phyloP scores from a whole-genome alignment of 2,329 filamentous ascomycete genomes.

The Nigrospora osmanthi region DNA sequence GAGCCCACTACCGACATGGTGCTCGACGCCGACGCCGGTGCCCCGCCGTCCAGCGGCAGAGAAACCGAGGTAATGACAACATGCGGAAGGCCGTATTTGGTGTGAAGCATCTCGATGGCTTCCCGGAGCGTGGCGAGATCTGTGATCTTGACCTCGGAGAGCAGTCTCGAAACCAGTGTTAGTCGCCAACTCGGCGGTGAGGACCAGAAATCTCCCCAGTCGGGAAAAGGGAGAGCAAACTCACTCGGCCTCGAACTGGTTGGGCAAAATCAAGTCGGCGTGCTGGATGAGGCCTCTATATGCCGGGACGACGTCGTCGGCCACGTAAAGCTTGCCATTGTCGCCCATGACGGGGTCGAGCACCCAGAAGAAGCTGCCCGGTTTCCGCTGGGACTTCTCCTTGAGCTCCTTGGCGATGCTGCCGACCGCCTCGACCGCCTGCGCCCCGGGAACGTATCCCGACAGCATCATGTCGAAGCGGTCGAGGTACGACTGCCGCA shows the following conservation, averaged over 20 bases:
- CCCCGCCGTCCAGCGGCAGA: conserved; percentile 51
- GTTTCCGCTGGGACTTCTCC: conserved; percentile 46
- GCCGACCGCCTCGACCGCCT: conserved; percentile 76
- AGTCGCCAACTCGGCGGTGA: neutral
- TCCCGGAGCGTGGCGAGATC: conserved; percentile 64
- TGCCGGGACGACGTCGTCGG: conserved; percentile 81
- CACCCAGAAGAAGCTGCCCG: conserved; percentile 90
- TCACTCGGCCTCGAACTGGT: conserved; percentile 95
- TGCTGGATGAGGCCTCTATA: conserved; percentile 74
- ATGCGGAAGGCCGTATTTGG: conserved; percentile 70
- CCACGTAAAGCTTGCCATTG: conserved; percentile 85
- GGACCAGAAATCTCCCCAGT: neutral
- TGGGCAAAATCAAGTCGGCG: conserved; percentile 88
- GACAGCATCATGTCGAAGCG: conserved; percentile 92
- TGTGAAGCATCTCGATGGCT: conserved; percentile 73
- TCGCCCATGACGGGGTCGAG: conserved; percentile 98
- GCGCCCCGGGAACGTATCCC: conserved; percentile 86
- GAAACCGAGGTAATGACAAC: conserved; percentile 88
- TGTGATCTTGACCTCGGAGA: conserved; percentile 77
- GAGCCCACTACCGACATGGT: conserved; percentile 62
- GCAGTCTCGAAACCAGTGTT: conserved; percentile 45
- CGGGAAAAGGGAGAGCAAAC: conserved; percentile 19
- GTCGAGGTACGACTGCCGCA: conserved; percentile 76
- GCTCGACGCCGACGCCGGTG: conserved; percentile 19
- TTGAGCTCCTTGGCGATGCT: conserved; percentile 76